Conservation (phyloP, 805 yeast species). For the Starmerella ratchasimensis region DNA sequence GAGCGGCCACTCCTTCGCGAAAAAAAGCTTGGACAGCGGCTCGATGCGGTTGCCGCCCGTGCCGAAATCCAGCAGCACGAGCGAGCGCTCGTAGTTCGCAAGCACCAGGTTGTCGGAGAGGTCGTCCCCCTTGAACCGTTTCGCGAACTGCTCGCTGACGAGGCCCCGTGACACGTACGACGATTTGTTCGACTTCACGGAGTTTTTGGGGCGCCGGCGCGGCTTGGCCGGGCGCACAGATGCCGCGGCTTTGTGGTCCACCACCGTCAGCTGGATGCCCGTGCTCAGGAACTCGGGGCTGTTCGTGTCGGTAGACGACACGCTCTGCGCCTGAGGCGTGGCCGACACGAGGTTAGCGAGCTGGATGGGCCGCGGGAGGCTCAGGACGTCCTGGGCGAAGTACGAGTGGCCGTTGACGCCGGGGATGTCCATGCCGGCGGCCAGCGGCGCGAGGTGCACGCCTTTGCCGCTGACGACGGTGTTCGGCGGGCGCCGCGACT, state of each 20-base stretch:
- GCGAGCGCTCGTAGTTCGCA: conserved; percentile 11
- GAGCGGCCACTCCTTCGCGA: conserved; percentile 30
- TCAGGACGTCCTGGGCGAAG: conserved; percentile 21
- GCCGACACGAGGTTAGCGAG: background rate
- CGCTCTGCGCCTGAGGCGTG: conserved; percentile 22
- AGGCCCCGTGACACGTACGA: conserved; percentile 28
- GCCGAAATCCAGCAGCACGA: conserved; percentile 21
- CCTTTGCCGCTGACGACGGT: conserved; percentile 14
- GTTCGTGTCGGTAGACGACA: conserved; percentile 26
- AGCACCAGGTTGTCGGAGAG: conserved; percentile 26
- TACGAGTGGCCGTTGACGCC: conserved; percentile 25
- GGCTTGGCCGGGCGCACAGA: background rate
- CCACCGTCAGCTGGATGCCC: conserved; percentile 12
- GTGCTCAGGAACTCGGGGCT: conserved; percentile 17
- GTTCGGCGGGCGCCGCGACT: conserved; percentile 14
- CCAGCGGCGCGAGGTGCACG: conserved; percentile 9
- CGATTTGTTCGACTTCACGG: conserved; percentile 28
- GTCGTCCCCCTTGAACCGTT: conserved; percentile 26
- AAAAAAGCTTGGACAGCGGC: conserved; percentile 28
- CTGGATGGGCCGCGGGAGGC: conserved; percentile 27
- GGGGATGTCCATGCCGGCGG: conserved; percentile 2
- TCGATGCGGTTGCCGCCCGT: conserved; percentile 18
- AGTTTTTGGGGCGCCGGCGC: conserved; percentile 25
- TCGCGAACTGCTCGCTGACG: conserved; percentile 25
- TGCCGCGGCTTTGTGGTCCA: conserved; percentile 3